Evolutionary conservation across 164 flowering plant genomes (phyloP), one percentile per base, ranked within the genome.

Genomic region (Paratinospora sagittata): DNA sequence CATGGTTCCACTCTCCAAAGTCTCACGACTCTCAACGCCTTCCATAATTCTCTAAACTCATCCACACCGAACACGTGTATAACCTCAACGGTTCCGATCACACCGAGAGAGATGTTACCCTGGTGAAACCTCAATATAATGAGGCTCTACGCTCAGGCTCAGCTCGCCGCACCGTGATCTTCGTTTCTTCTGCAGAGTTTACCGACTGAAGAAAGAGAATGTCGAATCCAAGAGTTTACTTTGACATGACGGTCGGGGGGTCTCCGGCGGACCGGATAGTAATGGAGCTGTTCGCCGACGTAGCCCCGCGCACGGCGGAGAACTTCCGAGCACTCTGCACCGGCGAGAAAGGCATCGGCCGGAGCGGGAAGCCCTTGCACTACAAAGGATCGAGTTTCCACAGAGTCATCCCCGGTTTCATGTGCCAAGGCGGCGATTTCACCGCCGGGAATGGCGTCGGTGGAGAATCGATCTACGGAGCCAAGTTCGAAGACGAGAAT

Each of bases 311-410:
- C n/a, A n/a, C n/a, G n/a, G n/a, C n/a, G n/a, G n/a, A n/a, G n/a
- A n/a, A n/a, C n/a, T n/a, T n/a, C n/a, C 88, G 92, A 3, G 92
- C 94, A 0, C 91, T 89, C 72, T 91, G 91, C 88, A 89, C 94
- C n/a, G 93, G 95, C 23, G 94, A 88, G 89, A 91, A 89, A 72
- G 85, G 82, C 34, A 61, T 11, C 45, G 84, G 83, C 7, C 69
- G 66, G 19, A 27, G 63, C 33, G 83, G 83, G 7, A 81, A 82
- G 72, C 79, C 80, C 24, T 75, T 81, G 14, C 84, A 84, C 80
- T 82, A 39, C 79, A 81, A 80, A 72, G 84, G 84, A 14, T 82
- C n/a, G n/a, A n/a, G n/a, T n/a, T n/a, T n/a, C n/a, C n/a, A n/a
- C n/a, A n/a, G n/a, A n/a, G n/a, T n/a, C 83, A 84, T 84, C 68